These are phyloP conservation scores for Ophiocordyceps camponoti-floridani DNA, from an alignment of 2,329 filamentous ascomycete species.

Conservation along the genomic window DNA sequence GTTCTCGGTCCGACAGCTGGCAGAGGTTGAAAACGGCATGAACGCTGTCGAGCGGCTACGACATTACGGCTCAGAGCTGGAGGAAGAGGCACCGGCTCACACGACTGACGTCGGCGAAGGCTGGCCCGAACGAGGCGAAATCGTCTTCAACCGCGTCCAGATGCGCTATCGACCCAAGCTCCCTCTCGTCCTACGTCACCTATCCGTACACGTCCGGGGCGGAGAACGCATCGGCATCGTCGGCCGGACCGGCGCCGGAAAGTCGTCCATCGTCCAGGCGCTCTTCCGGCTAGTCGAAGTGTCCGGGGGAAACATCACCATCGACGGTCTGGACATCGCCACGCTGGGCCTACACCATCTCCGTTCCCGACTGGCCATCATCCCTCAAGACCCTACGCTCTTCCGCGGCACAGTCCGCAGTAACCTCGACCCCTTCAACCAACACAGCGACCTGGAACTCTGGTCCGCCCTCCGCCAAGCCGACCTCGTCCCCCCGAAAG, in stretches of 20 bases:
- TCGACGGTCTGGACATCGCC: constrained; percentile 52
- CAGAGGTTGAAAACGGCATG: constrained; percentile 96
- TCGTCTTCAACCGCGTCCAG: constrained; percentile 54
- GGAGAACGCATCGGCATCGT: constrained; percentile 72
- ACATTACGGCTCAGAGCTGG: constrained; percentile 74
- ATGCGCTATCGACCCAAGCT: constrained; percentile 62
- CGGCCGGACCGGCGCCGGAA: constrained; percentile 66
- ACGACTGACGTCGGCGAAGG: constrained; percentile 50
- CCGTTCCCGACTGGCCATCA: constrained; percentile 61
- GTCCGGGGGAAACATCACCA: constrained; percentile 41
- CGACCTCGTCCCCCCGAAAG: constrained; percentile 38
- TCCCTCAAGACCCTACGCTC: constrained; percentile 69
- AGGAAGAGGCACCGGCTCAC: constrained; percentile 76
- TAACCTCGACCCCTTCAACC: constrained; percentile 66
- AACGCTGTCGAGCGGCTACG: constrained; percentile 84
- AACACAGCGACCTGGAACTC: constrained; percentile 60
- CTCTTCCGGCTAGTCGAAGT: constrained; percentile 61
- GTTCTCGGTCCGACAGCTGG: constrained; percentile 83
- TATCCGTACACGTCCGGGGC: constrained; percentile 53
- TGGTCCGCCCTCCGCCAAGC: constrained; percentile 51
- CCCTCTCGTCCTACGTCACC: constrained; percentile 53
- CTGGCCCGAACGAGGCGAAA: constrained; percentile 81
- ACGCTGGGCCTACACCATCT: constrained; percentile 60
- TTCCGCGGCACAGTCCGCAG: constrained; percentile 65
- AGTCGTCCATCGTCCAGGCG: constrained; percentile 69